phyloP scores from a whole-genome alignment of 495 filamentous ascomycete genomes.

The Tuber umbilicatum region DNA sequence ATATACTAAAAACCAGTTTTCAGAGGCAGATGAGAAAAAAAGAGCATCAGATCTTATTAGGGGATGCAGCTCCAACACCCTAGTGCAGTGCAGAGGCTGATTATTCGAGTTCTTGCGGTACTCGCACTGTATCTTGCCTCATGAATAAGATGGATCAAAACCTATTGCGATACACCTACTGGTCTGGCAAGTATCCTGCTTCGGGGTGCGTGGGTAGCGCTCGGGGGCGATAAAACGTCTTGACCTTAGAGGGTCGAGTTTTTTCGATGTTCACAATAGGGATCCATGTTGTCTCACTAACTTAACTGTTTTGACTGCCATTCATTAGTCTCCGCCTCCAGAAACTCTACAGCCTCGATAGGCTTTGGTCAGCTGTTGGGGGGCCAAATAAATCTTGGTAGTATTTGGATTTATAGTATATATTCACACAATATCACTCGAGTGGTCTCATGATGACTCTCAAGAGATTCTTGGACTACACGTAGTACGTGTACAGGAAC shows the following conservation, averaged over 20 bases:
- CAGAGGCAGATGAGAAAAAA: too few relatives aligned
- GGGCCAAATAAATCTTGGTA: not conserved
- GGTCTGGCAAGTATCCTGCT: not conserved
- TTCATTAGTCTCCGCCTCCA: not conserved
- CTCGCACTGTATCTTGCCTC: too few relatives aligned
- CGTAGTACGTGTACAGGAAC: not conserved
- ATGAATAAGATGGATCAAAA: too few relatives aligned
- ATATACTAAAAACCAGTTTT: too few relatives aligned
- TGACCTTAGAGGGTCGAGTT: not conserved
- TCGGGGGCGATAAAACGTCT: not conserved
- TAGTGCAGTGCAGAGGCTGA: too few relatives aligned
- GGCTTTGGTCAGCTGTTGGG: not conserved
- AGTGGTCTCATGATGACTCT: not conserved
- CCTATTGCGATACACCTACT: not conserved
- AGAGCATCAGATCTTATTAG: too few relatives aligned
- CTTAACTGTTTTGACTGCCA: not conserved
- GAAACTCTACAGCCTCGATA: not conserved
- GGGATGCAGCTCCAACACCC: too few relatives aligned
- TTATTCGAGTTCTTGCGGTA: too few relatives aligned
- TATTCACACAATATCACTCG: not conserved
- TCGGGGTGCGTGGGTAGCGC: not conserved
- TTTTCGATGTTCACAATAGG: not conserved
- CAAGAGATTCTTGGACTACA: not conserved
- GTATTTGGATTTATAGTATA: not conserved
- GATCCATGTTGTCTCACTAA: not conserved